These are phyloP conservation scores for Starmerella stigmatis DNA, from an alignment of 805 yeast species.

Conservation along the genomic window DNA sequence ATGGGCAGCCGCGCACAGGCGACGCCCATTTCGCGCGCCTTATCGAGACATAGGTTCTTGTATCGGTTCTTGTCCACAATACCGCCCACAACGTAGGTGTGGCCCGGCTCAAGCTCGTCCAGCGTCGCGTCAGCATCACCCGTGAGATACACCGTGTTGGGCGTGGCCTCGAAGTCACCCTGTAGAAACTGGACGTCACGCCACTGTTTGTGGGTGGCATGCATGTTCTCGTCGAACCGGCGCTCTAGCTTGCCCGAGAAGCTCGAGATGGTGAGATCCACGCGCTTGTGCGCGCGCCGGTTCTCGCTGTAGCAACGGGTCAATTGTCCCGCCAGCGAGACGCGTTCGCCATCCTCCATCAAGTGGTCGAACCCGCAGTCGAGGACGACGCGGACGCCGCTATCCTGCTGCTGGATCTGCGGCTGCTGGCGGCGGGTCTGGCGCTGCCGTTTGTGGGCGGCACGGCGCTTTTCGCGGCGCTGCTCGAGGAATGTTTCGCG, in stretches of 20 bases:
- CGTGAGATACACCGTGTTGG: slow-evolving; percentile 49
- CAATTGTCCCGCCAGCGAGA: slow-evolving; percentile 68
- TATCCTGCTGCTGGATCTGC: slow-evolving; percentile 20
- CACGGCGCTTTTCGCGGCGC: slow-evolving; percentile 43
- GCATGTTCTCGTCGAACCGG: slow-evolving; percentile 56
- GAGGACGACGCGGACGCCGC: slow-evolving; percentile 49
- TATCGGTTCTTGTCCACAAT: slow-evolving; percentile 92
- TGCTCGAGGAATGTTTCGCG: slow-evolving; percentile 49
- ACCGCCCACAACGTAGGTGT: slow-evolving; percentile 85
- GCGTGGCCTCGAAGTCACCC: slow-evolving; percentile 25
- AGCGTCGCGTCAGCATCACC: slow-evolving; percentile 76
- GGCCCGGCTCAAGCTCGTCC: slow-evolving; percentile 51
- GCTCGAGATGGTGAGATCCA: slow-evolving; percentile 51
- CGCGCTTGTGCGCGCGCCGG: slow-evolving; percentile 46
- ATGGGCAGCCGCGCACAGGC: slow-evolving; percentile 74
- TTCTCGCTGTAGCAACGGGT: slow-evolving; percentile 74
- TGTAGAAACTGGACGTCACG: slow-evolving; percentile 44
- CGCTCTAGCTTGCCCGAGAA: slow-evolving; percentile 55
- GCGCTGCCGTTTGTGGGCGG: slow-evolving; percentile 18
- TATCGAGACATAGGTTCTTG: slow-evolving; percentile 65
- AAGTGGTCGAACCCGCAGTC: slow-evolving; percentile 88
- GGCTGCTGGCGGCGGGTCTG: slow-evolving; percentile 17
- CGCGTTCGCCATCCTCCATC: slow-evolving; percentile 65
- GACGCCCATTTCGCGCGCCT: slow-evolving; percentile 65
- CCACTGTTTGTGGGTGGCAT: slow-evolving; percentile 56